Conservation (phyloP, 768 basidiomycete species). For the Auriscalpium vulgare region DNA sequence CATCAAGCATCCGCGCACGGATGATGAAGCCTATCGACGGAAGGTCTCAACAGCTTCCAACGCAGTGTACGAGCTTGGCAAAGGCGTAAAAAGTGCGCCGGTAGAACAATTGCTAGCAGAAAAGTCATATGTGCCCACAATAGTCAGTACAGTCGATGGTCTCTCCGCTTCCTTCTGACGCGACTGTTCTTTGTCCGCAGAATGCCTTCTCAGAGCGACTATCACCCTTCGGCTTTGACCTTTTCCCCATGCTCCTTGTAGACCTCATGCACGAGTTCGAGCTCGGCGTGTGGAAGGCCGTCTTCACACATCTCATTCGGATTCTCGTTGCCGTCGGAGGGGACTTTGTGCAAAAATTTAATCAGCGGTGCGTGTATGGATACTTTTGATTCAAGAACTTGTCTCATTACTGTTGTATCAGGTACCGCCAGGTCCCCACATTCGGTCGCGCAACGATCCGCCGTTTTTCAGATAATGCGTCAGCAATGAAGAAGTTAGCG, state of each 20-base stretch:
- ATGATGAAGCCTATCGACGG: constrained; percentile 4
- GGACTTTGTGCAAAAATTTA: constrained; percentile 15
- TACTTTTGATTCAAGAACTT: neutral
- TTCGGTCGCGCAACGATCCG: constrained; percentile 21
- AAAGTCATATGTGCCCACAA: constrained; percentile 24
- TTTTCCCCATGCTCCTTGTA: no score
- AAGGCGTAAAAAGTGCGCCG: no score
- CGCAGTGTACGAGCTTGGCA: no score
- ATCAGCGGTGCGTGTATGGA: constrained; percentile 15
- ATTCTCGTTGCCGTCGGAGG: constrained; percentile 19
- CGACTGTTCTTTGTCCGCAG: constrained; percentile 14
- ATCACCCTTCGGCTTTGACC: no score
- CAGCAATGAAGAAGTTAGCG: constrained; percentile 19
- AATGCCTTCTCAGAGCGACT: constrained; percentile 28
- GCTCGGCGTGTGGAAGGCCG: no score
- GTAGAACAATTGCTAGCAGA: constrained; percentile 5
- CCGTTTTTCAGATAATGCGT: constrained; percentile 14
- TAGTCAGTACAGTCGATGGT: constrained; percentile 13
- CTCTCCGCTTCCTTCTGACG: neutral
- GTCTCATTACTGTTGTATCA: neutral
- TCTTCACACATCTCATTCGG: constrained; percentile 29
- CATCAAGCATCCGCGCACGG: constrained; percentile 4
- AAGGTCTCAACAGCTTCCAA: constrained; percentile 1
- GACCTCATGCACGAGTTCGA: no score
- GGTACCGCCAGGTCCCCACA: constrained; percentile 16